Conservation (phyloP, 140 eudicot species). For the Erigeron philadelphicus region DNA sequence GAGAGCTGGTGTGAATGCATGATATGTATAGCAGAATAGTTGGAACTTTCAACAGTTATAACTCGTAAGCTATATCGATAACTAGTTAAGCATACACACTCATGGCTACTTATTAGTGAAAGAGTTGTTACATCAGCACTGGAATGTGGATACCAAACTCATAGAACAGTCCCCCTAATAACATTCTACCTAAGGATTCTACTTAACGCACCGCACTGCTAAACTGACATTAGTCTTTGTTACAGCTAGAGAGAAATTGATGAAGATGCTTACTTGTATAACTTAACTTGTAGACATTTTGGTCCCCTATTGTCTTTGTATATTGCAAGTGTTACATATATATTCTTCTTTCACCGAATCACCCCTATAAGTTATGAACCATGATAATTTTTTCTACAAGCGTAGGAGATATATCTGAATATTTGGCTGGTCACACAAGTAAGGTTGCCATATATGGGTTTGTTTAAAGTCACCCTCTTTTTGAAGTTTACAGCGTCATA, state of each 20-base stretch:
- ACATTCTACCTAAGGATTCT: background rate
- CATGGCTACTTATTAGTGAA: background rate
- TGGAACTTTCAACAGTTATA: constrained; percentile 4
- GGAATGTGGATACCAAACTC: background rate
- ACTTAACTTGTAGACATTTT: constrained; percentile 5
- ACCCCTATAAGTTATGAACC: constrained; percentile 3
- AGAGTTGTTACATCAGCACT: background rate
- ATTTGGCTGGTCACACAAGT: background rate
- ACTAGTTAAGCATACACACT: background rate
- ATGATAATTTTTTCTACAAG: background rate
- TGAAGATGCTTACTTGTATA: constrained; percentile 5
- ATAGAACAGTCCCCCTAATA: background rate
- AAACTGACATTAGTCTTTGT: background rate
- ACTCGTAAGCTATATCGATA: background rate
- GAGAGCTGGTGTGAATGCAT: constrained; percentile 1
- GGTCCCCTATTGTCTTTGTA: constrained; percentile 2
- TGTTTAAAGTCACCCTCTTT: background rate
- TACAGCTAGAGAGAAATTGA: constrained; percentile 1
- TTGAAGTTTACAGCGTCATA: constrained; percentile 6
- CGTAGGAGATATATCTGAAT: background rate
- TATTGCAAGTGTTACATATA: background rate
- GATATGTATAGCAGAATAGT: background rate
- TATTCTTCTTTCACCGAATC: background rate
- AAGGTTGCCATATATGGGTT: background rate
- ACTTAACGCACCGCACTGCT: background rate